phyloP scores from a whole-genome alignment of 148 eudicot genomes.

The Bassia scoparia region DNA sequence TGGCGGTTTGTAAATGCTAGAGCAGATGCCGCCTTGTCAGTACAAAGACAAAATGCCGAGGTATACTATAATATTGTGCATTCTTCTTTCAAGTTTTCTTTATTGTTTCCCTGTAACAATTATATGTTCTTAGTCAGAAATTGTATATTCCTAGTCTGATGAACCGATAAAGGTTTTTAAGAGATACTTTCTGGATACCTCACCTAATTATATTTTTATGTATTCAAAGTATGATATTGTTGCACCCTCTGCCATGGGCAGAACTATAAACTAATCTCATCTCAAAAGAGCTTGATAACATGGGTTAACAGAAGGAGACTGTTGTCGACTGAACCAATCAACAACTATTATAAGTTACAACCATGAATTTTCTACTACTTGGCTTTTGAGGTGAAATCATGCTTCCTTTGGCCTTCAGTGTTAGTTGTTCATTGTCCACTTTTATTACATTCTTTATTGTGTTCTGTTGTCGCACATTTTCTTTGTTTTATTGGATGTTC shows the following conservation, averaged over 20 bases:
- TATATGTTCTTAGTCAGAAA: neutral
- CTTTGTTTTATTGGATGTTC: neutral
- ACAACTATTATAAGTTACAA: neutral
- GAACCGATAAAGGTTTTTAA: too few relatives aligned
- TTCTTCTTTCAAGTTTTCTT: conserved; percentile 9
- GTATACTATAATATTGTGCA: conserved; percentile 35
- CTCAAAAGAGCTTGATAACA: neutral
- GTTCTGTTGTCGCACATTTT: too few relatives aligned
- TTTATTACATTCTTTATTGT: neutral
- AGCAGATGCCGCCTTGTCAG: conserved; percentile 60
- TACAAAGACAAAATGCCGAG: conserved; percentile 78
- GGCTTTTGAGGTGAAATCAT: neutral
- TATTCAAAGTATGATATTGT: too few relatives aligned
- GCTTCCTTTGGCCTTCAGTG: neutral
- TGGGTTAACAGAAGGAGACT: neutral
- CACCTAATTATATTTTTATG: too few relatives aligned
- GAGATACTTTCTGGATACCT: conserved; percentile 1
- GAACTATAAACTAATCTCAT: too few relatives aligned
- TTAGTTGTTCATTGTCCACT: neutral
- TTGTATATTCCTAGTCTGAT: neutral
- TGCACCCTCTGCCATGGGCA: too few relatives aligned
- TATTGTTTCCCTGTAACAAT: neutral
- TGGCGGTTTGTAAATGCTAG: conserved; percentile 98
- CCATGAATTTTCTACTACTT: neutral
- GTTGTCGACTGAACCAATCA: neutral